Base-by-base conservation (phyloP, 345 rosid genomes). In the Populus euphratica region DNA sequence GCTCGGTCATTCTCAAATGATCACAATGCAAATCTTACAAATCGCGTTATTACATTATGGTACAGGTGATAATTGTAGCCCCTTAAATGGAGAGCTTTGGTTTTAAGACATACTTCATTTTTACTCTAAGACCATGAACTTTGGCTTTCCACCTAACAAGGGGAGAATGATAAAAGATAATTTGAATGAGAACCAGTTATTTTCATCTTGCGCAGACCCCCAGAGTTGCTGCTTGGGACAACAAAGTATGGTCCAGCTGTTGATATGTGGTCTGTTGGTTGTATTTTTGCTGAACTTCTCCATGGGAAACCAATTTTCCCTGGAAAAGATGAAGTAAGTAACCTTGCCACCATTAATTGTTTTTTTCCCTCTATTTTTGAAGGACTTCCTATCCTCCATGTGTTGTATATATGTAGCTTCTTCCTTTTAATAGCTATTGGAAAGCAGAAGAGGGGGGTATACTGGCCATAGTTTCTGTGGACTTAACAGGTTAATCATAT, bases 231-330 rank as follows among this genome's bases (percentile, higher is more conserved):
- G 67, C 98, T 95, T 80, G 99, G 99, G 76, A 87, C 98, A 73
- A 93, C 98, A 25, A 92, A 92, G 79, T 95, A 95, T 77, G 96
- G 98, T 72, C 98, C 99, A 73, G 96, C 98, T 47, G 96, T 93
- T 82, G 98, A 93, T 78, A 93, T 93, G 93, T 93, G 98, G 98
- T 93, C 99, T 6, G 99, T 93, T 71, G 98, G 98, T 73, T 95
- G 99, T 73, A 91, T 95, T 72, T 90, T 95, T 89, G 99, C 99
- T 21, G 99, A 95, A 83, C 93, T 95, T 69, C 78, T 95, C 76
- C 89, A 90, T 59, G 98, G 97, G 69, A 93, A 95, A 78, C 98
- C 98, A 41, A 93, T 93, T 64, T 87, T 95, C 68, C 98, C 99
- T 17, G 97, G 99, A 72, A 91, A 92, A 84, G 91, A 93, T 86